Evolutionary conservation across 352 stramenopile species (phyloP), one percentile per base, ranked within the genome.

Genomic region (Globisporangium solare): DNA sequence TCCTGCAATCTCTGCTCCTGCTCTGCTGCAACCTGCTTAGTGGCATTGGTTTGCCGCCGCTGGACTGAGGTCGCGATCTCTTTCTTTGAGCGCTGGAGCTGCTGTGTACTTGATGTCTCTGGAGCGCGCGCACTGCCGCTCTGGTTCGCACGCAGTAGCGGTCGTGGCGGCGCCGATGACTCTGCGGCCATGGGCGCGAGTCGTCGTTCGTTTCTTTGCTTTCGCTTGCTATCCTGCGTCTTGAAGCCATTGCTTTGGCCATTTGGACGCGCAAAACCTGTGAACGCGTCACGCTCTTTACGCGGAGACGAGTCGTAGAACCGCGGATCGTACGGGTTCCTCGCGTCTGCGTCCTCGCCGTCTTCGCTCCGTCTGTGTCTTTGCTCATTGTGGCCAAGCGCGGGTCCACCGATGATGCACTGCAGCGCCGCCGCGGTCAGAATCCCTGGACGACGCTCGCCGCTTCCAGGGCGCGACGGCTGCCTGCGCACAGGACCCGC

Each of bases 391-490:
- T n/a, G 2, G 14, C 39, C 39, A 27, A 17, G n/a, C 15, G 14
- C 47, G 48, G 39, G 18, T 18, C 7, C 46, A 27, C 32, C 24
- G 6, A 67, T 47, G 32, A 70, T 58, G 45, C 37, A 52, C 40
- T 73, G 60, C 4, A 78, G 56, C 42, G 60, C 54, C 48, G 66
- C 61, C 13, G 64, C 66, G 8, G 56, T 73, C 35, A 78, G 43
- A 42, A 74, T 70, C 1, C 62, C 66, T 18, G 39, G 39, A 13
- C 39, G 39, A 13, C 27, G 27, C 27, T 35, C 27, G 27, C 4
- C 27, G 10, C 5, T 6, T 35, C 27, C 27, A 35, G 27, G 7
- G 7, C 27, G 10, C 7, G 27, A 35, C 7, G 27, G 27, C 5
- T 35, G 27, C 27, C 10, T 35, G 27, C 6, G 27, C 10, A 35